Percentiles rank a stretch among this genome's conserved stretches.
phyloP scores from a whole-genome alignment of 2,329 filamentous ascomycete species.

The Diaporthe longicolla region DNA sequence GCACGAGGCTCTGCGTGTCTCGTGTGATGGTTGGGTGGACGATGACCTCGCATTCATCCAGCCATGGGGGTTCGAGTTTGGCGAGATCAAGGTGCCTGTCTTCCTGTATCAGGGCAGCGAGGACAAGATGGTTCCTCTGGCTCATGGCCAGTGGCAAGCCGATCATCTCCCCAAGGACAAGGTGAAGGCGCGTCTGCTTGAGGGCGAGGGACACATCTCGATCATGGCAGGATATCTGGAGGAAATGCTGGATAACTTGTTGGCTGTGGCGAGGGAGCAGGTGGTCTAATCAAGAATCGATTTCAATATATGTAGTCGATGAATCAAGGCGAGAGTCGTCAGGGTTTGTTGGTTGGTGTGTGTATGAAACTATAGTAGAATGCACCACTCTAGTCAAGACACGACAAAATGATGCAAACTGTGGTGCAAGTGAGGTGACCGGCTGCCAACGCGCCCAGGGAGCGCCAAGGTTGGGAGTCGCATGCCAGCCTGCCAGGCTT shows the following conservation, averaged over 20 bases:
- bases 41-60: slow-evolving; percentile 46
- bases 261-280: slow-evolving; percentile 25
- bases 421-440: slow-evolving; percentile 39
- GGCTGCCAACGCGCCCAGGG: slow-evolving; percentile 17
- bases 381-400: not conserved
- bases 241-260: slow-evolving; percentile 36
- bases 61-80: slow-evolving; percentile 47
- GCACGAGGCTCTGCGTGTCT: slow-evolving; percentile 42
- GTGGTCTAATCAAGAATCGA: no score
- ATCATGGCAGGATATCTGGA: slow-evolving; percentile 18
- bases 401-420: slow-evolving; percentile 33
- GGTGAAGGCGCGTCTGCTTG: slow-evolving; percentile 43
- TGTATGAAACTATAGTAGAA: no score
- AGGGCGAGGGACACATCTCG: slow-evolving; percentile 46
- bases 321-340: not conserved
- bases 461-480: slow-evolving; percentile 15
- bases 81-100: slow-evolving; percentile 46
- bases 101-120: slow-evolving; percentile 46
- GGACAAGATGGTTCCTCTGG: slow-evolving; percentile 47
- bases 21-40: slow-evolving; percentile 47
- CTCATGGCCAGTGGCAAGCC: slow-evolving; percentile 47
- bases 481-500: not conserved
- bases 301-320: not conserved
- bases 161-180: slow-evolving; percentile 44
- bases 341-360: not conserved